Conservation (phyloP, 306 rosid species). For the Vigna trinervia region DNA sequence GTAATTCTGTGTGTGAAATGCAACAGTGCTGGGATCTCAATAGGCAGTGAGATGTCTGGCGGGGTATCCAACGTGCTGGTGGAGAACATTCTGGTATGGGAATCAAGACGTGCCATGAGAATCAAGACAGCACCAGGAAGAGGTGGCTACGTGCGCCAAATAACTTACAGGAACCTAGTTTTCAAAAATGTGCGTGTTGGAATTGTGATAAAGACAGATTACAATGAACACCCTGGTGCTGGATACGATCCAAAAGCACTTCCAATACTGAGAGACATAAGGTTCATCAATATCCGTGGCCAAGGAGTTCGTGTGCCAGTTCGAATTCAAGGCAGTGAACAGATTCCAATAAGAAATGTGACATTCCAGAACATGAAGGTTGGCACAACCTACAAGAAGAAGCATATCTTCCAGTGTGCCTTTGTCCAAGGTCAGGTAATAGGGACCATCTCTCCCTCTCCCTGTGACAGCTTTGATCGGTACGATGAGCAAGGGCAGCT, state of each 20-base stretch:
- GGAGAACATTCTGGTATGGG: conserved; percentile 83
- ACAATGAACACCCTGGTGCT: conserved; percentile 84
- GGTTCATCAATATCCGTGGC: conserved; percentile 70
- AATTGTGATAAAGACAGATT: conserved; percentile 84
- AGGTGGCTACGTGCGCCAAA: conserved; percentile 80
- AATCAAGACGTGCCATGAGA: conserved; percentile 86
- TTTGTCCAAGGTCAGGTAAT: conserved; percentile 82
- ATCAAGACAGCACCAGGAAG: conserved; percentile 95
- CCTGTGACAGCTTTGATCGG: conserved; percentile 79
- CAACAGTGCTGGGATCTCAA: conserved; percentile 90
- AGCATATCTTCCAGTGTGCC: conserved; percentile 87
- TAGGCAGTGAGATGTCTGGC: conserved; percentile 98
- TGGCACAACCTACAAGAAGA: conserved; percentile 83
- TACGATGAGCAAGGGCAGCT: conserved; percentile 70
- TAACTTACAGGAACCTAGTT: conserved; percentile 69
- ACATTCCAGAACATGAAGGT: conserved; percentile 77
- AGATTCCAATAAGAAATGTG: conserved; percentile 73
- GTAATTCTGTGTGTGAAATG: conserved; percentile 47
- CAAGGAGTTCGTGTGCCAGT: conserved; percentile 85
- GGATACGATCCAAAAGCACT: conserved; percentile 73
- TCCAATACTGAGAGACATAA: conserved; percentile 75
- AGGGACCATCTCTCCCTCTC: conserved; percentile 78
- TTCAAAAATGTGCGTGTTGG: conserved; percentile 81
- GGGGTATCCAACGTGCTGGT: conserved; percentile 80
- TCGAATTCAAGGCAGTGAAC: conserved; percentile 78